A percentile compares a stretch with the other conserved stretches of the same genome.
Conservation (phyloP, 306 rosid species). For the Sechiopsis laciniata region DNA sequence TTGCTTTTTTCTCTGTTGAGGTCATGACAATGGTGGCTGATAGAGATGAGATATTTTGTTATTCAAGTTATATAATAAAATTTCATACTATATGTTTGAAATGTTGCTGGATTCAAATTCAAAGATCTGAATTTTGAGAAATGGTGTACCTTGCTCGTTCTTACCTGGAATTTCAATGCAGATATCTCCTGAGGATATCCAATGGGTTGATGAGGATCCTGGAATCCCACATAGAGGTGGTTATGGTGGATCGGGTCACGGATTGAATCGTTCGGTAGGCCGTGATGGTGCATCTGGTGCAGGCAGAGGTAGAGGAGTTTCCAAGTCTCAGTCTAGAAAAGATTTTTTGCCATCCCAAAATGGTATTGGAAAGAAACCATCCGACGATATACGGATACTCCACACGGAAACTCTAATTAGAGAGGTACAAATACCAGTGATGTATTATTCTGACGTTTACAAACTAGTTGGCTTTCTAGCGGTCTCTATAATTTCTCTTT, state of each 20-base stretch:
- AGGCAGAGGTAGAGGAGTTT: constrained; percentile 78
- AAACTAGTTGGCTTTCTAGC: constrained; percentile 20
- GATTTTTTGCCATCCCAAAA: constrained; percentile 65
- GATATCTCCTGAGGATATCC: constrained; percentile 84
- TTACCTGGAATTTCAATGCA: constrained; percentile 29
- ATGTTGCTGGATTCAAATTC: background rate
- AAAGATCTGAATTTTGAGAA: background rate
- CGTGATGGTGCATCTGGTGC: constrained; percentile 51
- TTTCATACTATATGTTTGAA: background rate
- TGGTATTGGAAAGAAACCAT: constrained; percentile 67
- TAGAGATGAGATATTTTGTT: background rate
- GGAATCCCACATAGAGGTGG: constrained; percentile 60
- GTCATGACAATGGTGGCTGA: background rate
- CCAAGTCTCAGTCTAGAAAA: constrained; percentile 63
- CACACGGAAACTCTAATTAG: constrained; percentile 73
- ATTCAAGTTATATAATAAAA: background rate
- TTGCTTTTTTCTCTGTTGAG: background rate
- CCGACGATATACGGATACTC: constrained; percentile 70
- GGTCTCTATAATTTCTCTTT: background rate
- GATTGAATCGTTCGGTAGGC: constrained; percentile 50
- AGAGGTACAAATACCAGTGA: constrained; percentile 40
- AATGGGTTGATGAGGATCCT: constrained; percentile 89
- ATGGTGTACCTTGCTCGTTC: background rate
- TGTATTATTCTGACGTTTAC: background rate
- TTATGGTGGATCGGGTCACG: constrained; percentile 56